These are phyloP conservation scores for Fusarium buharicum DNA, from an alignment of 2,329 filamentous ascomycete species.

Conservation along the genomic window DNA sequence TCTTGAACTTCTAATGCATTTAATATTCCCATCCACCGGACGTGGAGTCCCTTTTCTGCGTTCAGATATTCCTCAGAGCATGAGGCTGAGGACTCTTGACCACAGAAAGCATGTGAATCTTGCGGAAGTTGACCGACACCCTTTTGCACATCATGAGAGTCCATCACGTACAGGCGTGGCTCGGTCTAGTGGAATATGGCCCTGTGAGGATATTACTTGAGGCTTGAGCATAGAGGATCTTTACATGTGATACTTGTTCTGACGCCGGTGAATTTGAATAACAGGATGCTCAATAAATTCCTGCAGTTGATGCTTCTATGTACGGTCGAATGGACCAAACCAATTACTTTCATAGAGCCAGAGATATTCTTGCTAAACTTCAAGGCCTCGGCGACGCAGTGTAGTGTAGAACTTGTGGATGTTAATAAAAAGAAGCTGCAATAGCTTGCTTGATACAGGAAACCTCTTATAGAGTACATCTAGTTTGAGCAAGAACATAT, in stretches of 20 bases:
- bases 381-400: too few species aligned
- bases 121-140: constrained; percentile 28
- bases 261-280: too few species aligned
- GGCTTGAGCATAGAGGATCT: neutral
- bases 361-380: too few species aligned
- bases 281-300: too few species aligned
- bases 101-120: neutral
- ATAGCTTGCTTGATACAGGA: too few species aligned
- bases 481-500: too few species aligned
- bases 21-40: constrained; percentile 10
- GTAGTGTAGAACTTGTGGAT: neutral
- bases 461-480: too few species aligned
- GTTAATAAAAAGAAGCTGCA: neutral
- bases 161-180: neutral
- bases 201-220: constrained; percentile 2
- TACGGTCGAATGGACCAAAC: too few species aligned
- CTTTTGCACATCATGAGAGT: neutral
- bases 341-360: too few species aligned
- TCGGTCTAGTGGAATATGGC: constrained; percentile 17
- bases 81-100: neutral
- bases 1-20: too few species aligned
- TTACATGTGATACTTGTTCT: too few species aligned
- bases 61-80: neutral
- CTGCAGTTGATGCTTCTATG: too few species aligned
- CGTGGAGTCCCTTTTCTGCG: neutral